Base-by-base conservation (phyloP, 805 yeast genomes). In the Myxozyma nipponensis region DNA sequence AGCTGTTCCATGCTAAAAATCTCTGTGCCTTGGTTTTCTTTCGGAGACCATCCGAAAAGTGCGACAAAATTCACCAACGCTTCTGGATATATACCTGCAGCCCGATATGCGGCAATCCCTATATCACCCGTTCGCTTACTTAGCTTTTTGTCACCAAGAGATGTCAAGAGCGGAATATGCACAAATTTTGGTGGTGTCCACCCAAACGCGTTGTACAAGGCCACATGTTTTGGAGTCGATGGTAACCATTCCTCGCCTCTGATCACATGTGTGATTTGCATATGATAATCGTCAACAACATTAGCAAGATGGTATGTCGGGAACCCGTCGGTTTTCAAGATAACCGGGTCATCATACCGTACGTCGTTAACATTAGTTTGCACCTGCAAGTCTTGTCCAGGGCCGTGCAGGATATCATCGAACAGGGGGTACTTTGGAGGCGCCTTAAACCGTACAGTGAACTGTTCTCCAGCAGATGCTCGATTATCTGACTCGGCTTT, bases 251-350 rank as follows among this genome's bases (percentile, higher is more conserved):
- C 44, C 63, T 93, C 98, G 30, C 99, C 99, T 59, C 99, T 75
- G 3, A 93, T 81, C 6, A 93, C 98, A 67, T 93, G 97, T 0
- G 96, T 86, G 39, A 93, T 85, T 41, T 80, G 67, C 98, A 93
- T 93, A 42, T 86, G 69, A 65, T 90, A 95, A 65, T 93, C 99
- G 64, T 93, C 99, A 2, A 93, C 79, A 4, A 93, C 96, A 62
- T 87, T 91, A 15, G 98, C 98, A 63, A 93, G 83, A 68, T 93
- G 99, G 62, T 93, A 93, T 0, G 99, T 93, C 23, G 99, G 99
- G 53, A 87, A 71, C 0, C 91, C 90, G 66, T 93, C 98, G n/a
- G 95, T 85, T 68, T 93, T 93, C 63, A 93, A 66, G 24, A 93
- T 70, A 9, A 93, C 86, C 25, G 88, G 88, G 65, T 93, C 98